A percentile compares a stretch with the other conserved stretches of the same genome.
phyloP scores from a whole-genome alignment of 805 yeast genomes.

The Zygosaccharomyces lentus region DNA sequence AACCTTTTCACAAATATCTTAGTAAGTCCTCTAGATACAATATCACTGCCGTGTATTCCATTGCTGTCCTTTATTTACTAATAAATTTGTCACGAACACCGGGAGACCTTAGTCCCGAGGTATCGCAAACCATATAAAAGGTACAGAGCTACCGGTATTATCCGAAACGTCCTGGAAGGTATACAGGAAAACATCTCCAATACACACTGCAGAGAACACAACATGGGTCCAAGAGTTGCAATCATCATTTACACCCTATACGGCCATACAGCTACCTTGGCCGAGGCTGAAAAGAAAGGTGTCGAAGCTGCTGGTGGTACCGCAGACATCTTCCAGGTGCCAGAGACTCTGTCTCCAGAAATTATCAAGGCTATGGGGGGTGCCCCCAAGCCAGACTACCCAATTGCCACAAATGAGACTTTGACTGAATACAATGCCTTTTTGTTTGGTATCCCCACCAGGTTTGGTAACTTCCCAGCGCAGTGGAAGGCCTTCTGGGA shows the following conservation, averaged over 20 bases:
- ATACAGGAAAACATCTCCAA: not conserved
- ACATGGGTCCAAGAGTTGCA: slow-evolving; percentile 47
- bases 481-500: slow-evolving; percentile 78
- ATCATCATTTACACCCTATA: slow-evolving; percentile 77
- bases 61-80: slow-evolving; percentile 1
- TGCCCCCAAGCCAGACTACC: slow-evolving; percentile 58
- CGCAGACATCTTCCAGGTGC: slow-evolving; percentile 73
- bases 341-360: slow-evolving; percentile 68
- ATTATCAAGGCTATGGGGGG: slow-evolving; percentile 59
- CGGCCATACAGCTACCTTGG: slow-evolving; percentile 69
- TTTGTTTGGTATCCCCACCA: slow-evolving; percentile 81
- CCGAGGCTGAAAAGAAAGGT: slow-evolving; percentile 66
- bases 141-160: no score
- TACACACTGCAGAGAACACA: not conserved
- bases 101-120: no score
- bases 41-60: no score
- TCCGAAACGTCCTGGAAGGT: no score
- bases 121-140: no score
- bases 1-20: no score
- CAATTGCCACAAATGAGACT: slow-evolving; percentile 57
- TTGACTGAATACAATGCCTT: slow-evolving; percentile 70
- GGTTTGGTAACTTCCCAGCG: slow-evolving; percentile 77
- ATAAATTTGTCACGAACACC: not conserved
- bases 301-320: slow-evolving; percentile 63
- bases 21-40: no score